Percentiles rank a stretch among this genome's conserved stretches.
Conservation (phyloP, 768 basidiomycete genomes). For the Hericium coralloides region DNA sequence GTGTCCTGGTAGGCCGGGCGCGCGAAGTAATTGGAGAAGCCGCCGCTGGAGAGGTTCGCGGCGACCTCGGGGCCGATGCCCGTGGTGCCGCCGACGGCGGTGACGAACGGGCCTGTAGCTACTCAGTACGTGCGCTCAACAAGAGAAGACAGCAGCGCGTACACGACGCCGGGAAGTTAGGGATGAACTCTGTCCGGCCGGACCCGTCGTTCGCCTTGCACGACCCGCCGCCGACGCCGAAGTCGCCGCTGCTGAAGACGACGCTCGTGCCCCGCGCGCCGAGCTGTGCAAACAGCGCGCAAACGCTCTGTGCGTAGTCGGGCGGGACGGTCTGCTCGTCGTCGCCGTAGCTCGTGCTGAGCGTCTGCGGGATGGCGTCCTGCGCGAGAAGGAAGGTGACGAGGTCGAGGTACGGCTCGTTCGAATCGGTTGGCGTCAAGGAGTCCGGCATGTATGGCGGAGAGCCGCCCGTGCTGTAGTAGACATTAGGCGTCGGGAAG, state of each 20-base stretch:
- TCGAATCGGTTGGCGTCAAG: conserved; percentile 33
- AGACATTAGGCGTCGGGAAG: conserved; percentile 50
- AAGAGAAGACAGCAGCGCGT: no score
- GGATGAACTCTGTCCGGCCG: conserved; percentile 22
- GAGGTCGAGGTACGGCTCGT: conserved; percentile 64
- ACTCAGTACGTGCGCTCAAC: no score
- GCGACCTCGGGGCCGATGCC: conserved; percentile 50
- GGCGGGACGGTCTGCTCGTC: conserved; percentile 45
- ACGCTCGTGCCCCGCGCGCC: conserved; percentile 50
- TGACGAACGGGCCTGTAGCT: conserved; percentile 53
- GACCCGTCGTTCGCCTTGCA: conserved; percentile 34
- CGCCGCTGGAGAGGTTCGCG: conserved; percentile 53
- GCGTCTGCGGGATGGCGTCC: conserved; percentile 43
- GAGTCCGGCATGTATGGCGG: conserved; percentile 50
- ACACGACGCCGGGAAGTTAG: conserved; percentile 36
- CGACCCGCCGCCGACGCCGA: conserved; percentile 52
- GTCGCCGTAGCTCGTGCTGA: conserved; percentile 58
- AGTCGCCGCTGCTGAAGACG: conserved; percentile 58
- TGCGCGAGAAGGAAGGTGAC: conserved; percentile 41
- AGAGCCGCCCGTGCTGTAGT: conserved; percentile 57
- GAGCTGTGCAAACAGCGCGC: conserved; percentile 53
- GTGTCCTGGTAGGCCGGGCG: conserved; percentile 19
- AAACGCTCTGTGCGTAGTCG: conserved; percentile 51
- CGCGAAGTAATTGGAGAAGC: conserved; percentile 41
- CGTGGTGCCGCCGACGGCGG: conserved; percentile 50